Evolutionary conservation across 441 rosid species (phyloP).

Genomic region (Populus tomentosa): DNA sequence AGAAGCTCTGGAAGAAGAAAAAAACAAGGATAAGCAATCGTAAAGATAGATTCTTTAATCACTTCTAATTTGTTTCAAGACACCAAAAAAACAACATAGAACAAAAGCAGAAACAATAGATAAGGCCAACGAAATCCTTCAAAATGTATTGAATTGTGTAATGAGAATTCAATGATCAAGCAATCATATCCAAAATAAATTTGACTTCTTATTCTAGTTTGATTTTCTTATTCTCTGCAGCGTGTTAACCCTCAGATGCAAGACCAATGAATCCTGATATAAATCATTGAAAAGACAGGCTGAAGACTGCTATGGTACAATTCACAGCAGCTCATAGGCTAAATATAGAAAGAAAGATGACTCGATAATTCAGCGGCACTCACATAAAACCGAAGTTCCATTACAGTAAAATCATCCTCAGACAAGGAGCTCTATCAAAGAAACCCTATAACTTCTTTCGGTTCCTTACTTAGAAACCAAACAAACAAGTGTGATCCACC

Average conservation of each 20-base stretch:
- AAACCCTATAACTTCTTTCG: not conserved
- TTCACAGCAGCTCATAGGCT: not conserved
- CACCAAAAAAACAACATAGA: not conserved
- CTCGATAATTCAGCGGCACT: constrained; percentile 2
- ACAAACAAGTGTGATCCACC: not conserved
- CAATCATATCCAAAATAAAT: not conserved
- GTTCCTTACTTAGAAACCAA: not conserved
- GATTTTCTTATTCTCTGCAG: not conserved
- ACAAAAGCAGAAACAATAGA: not conserved
- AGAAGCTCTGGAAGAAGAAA: constrained; percentile 28
- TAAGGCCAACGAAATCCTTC: not conserved
- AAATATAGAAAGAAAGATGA: not conserved
- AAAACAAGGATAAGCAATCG: not conserved
- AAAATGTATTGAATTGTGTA: not conserved
- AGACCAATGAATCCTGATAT: not conserved
- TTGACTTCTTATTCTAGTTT: not conserved
- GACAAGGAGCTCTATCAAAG: not conserved
- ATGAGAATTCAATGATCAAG: not conserved
- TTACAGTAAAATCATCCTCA: not conserved
- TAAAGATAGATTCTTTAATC: not conserved
- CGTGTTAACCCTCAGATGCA: not conserved
- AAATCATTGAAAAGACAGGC: not conserved
- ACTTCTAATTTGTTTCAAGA: constrained; percentile 13
- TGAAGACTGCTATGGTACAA: not conserved
- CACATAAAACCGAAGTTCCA: not conserved